Evolutionary conservation across 108 stramenopile species (phyloP).

Genomic region (Stephanodiscus triporus): DNA sequence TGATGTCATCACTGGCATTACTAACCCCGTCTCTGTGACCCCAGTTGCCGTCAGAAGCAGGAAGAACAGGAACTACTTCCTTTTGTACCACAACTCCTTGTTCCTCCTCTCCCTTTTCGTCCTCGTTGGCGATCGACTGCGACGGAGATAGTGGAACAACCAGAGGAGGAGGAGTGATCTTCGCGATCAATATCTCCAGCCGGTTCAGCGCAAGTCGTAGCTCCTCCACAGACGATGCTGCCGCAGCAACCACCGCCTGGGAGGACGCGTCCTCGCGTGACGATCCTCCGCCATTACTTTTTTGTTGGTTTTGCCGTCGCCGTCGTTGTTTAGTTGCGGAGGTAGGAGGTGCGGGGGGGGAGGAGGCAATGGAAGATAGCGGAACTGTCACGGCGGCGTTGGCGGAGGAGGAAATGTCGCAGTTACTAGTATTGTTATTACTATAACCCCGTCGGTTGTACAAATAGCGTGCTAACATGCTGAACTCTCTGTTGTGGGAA

Average conservation of each 20-base stretch:
- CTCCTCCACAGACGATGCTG: slow-evolving; percentile 34
- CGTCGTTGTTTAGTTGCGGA: background rate
- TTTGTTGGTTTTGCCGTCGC: background rate
- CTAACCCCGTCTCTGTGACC: background rate
- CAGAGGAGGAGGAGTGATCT: background rate
- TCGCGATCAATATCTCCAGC: slow-evolving; percentile 44
- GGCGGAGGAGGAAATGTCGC: background rate
- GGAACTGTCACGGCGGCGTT: background rate
- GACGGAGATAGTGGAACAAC: background rate
- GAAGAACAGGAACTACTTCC: background rate
- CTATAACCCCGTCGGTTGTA: background rate
- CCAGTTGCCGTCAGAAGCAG: background rate
- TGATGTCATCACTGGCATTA: slow-evolving; percentile 2
- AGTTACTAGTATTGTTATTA: background rate
- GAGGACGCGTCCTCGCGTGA: too few species aligned
- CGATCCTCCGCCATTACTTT: background rate
- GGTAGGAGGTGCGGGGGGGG: background rate
- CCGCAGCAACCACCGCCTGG: background rate
- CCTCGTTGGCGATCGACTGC: background rate
- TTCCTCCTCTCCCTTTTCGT: slow-evolving; percentile 10
- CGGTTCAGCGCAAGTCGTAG: slow-evolving; percentile 46
- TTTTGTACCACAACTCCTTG: slow-evolving; percentile 6
- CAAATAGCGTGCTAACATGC: background rate
- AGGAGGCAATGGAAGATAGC: background rate
- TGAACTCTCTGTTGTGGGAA: too few species aligned